phyloP scores from a whole-genome alignment of 495 filamentous ascomycete genomes.

The Trichoderma erinaceum region DNA sequence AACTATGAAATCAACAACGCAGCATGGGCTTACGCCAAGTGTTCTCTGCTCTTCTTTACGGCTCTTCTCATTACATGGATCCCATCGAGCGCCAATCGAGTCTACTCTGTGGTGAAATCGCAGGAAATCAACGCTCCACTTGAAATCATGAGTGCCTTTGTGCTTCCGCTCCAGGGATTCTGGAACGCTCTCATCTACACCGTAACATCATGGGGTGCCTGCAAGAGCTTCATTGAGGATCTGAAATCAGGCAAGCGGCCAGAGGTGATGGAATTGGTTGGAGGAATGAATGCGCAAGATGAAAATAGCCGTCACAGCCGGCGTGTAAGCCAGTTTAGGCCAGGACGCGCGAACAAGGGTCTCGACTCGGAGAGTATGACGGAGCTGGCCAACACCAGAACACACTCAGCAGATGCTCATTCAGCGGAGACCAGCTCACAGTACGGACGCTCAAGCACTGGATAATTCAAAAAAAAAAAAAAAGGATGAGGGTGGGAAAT shows the following conservation, averaged over 20 bases:
- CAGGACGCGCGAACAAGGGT: slow-evolving; percentile 17
- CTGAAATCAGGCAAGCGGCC: slow-evolving; percentile 17
- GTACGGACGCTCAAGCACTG: slow-evolving; percentile 2
- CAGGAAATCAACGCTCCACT: slow-evolving; percentile 51
- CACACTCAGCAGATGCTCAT: slow-evolving; percentile 15
- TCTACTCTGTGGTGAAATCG: slow-evolving; percentile 58
- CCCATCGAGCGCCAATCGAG: slow-evolving; percentile 72
- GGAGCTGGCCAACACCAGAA: slow-evolving; percentile 32
- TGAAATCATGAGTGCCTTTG: slow-evolving; percentile 64
- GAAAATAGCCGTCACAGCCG: slow-evolving; percentile 6
- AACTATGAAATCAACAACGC: slow-evolving; percentile 42
- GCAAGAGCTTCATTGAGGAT: slow-evolving; percentile 32
- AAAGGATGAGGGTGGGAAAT: background rate
- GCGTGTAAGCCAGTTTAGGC: background rate
- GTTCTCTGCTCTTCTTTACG: slow-evolving; percentile 78
- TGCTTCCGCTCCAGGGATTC: slow-evolving; percentile 79
- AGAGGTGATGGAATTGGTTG: slow-evolving; percentile 21
- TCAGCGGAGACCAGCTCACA: background rate
- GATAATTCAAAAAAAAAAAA: background rate
- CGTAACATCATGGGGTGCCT: slow-evolving; percentile 53
- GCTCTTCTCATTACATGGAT: slow-evolving; percentile 81
- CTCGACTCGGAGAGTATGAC: slow-evolving; percentile 36
- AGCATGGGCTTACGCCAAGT: slow-evolving; percentile 76
- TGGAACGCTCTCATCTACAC: slow-evolving; percentile 82
- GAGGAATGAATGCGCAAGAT: slow-evolving; percentile 14